Percentiles rank a stretch among this genome's conserved stretches.
Conservation (phyloP, 768 basidiomycete species). For the Pulveroboletus ravenelii region DNA sequence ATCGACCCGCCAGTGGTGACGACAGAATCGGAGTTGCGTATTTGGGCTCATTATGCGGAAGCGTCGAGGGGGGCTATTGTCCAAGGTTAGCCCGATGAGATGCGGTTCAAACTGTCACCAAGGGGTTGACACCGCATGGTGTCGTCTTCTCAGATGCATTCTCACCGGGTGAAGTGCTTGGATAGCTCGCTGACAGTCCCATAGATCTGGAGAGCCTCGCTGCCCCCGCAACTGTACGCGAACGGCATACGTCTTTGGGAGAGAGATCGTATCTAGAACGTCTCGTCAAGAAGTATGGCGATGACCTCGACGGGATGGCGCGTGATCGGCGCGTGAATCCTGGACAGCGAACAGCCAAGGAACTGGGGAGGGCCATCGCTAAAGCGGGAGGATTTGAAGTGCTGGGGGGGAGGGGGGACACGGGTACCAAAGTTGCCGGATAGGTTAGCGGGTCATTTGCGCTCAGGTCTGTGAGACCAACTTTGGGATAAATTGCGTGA, state of each 20-base stretch:
- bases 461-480: constrained; percentile 7
- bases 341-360: constrained; percentile 80
- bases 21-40: constrained; percentile 13
- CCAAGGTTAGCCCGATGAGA: constrained; percentile 32
- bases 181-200: constrained; percentile 10
- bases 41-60: constrained; percentile 14
- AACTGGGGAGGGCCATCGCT: constrained; percentile 59
- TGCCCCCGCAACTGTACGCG: constrained; percentile 40
- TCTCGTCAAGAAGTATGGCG: constrained; percentile 66
- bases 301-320: constrained; percentile 72
- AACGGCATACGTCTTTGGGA: constrained; percentile 61
- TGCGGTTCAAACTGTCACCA: background rate
- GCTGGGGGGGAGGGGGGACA: constrained; percentile 15
- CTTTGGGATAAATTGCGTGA: constrained; percentile 26
- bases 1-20: constrained; percentile 36
- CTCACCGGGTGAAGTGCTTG: background rate
- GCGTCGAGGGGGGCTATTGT: background rate
- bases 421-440: constrained; percentile 2
- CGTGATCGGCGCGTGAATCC: constrained; percentile 74
- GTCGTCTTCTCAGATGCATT: background rate
- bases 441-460: background rate
- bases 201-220: constrained; percentile 67
- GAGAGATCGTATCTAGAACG: constrained; percentile 64
- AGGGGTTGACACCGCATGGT: constrained; percentile 1
- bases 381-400: constrained; percentile 46